phyloP scores from a whole-genome alignment of 345 rosid species.

The Ceriops decandra region DNA sequence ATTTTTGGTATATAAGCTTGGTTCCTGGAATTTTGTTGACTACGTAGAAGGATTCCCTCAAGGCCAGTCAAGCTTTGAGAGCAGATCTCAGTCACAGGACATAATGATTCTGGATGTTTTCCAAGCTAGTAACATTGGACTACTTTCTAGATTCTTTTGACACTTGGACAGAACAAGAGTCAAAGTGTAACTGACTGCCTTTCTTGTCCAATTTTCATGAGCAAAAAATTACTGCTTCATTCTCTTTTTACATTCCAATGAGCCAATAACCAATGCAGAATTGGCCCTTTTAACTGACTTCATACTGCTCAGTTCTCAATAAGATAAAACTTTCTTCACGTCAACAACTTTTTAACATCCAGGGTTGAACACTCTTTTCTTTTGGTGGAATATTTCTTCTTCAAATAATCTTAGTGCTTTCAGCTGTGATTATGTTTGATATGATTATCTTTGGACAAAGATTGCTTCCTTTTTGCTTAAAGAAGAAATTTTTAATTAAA shows the following conservation, averaged over 20 bases:
- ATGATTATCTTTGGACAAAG: background rate
- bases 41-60: background rate
- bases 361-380: background rate
- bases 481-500: background rate
- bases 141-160: background rate
- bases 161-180: background rate
- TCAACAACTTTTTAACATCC: background rate
- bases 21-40: no score
- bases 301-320: background rate
- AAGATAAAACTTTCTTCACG: background rate
- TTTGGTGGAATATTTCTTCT: background rate
- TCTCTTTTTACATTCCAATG: background rate
- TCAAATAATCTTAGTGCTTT: background rate
- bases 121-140: background rate
- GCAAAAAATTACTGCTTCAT: background rate
- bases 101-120: background rate
- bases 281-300: background rate
- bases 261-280: background rate
- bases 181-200: background rate
- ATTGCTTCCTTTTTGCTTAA: background rate
- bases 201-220: background rate
- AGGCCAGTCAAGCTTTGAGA: background rate
- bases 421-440: background rate
- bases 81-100: background rate
- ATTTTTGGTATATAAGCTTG: conserved; percentile 45